Base-by-base conservation (phyloP, 1,139 yeast species). In the Yamadazyma aaseri region DNA sequence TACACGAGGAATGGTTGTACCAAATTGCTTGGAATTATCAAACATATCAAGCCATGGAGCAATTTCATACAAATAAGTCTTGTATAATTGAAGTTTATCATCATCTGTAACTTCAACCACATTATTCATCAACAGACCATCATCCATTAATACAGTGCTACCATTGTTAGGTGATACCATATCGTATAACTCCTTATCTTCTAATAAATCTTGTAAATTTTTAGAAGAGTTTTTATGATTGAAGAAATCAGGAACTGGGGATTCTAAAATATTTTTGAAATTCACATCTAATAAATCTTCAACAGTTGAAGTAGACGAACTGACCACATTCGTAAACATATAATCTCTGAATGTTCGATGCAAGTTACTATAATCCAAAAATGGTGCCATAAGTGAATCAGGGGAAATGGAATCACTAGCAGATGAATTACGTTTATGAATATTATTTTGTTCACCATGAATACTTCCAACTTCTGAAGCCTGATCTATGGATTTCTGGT, bases 41-140 rank as follows among this genome's bases (percentile, higher is more conserved):
- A 59, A 60, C 58, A 60, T 58, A 33, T 60, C 66, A 12, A 60
- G 42, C 63, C 65, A 56, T 1, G 60, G 59, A 2, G 65, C 65
- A 10, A 60, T 56, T 31, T 57, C 59, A 31, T 58, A 56, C 2
- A 60, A 34, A 34, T 53, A 60, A 20, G 48, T 53, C 32, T 56
- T 50, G 34, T 53, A 38, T 16, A 60, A 41, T 7, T 35, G 21
- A 20, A 54, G 41, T 38, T 51, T 50, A 31, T 58, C 61, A 2
- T 27, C 34, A 9, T 45, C 39, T 17, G 33, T 34, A 9, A 41
- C 10, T 16, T 14, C 15, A 6, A 13, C 13, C 5, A 6, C 9
- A 5, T 4, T 28, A 17, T 8, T 6, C 9, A 14, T 14, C 11
- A n/a, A n/a, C 23, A 11, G 18, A 11, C 17, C 10, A 20, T 6